phyloP scores from a whole-genome alignment of 2,329 filamentous ascomycete species.

The Pestalotiopsis sp. region DNA sequence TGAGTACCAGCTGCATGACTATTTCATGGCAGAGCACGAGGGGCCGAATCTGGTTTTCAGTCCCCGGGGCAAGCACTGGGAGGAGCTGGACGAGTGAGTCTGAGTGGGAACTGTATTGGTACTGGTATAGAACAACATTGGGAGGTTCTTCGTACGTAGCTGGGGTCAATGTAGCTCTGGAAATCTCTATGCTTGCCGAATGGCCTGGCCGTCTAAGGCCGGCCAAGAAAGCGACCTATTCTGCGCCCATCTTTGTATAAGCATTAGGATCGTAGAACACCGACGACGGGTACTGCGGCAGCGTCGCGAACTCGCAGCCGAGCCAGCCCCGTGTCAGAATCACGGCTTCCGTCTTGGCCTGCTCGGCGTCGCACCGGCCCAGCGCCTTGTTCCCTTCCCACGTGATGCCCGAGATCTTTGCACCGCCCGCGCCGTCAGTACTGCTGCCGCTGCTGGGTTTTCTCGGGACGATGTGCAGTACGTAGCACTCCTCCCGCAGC shows the following conservation, averaged over 20 bases:
- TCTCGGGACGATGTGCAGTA: constrained; percentile 13
- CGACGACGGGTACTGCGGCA: constrained; percentile 16
- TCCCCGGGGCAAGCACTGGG: neutral
- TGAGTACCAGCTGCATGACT: neutral
- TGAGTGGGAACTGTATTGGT: neutral
- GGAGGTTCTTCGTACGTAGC: no score
- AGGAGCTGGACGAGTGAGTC: neutral
- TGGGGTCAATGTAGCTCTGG: no score
- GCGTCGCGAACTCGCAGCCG: constrained; percentile 16
- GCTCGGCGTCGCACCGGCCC: constrained; percentile 16
- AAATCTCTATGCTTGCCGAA: no score
- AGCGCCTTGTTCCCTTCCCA: constrained; percentile 18
- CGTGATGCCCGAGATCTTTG: constrained; percentile 18
- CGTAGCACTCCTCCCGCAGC: constrained; percentile 14
- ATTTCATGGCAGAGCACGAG: neutral
- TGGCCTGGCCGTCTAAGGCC: no score
- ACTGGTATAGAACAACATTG: neutral
- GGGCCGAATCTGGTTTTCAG: neutral
- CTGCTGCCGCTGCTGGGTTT: neutral
- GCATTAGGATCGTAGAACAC: constrained; percentile 15
- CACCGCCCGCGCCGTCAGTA: neutral
- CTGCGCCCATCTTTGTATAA: neutral
- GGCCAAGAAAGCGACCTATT: neutral
- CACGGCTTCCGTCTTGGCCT: constrained; percentile 19
- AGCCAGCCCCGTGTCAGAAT: constrained; percentile 15